Evolutionary conservation across 2,329 filamentous ascomycete species (phyloP).

Genomic region (Domatiomyces catenatus): DNA sequence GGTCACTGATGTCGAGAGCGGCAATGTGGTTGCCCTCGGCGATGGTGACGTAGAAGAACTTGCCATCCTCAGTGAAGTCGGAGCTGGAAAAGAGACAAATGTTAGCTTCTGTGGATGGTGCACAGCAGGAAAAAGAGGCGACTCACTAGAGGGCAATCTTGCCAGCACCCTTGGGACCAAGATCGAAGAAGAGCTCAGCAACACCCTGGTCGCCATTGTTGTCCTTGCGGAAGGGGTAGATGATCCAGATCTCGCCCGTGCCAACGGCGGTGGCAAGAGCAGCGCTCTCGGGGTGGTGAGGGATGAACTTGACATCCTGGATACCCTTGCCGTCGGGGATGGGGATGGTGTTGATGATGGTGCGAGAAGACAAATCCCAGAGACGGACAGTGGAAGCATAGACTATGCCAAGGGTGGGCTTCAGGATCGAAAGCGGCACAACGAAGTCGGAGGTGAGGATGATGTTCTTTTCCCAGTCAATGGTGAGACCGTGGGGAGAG

Average conservation of each 20-base stretch:
- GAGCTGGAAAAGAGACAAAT: slow-evolving; percentile 23
- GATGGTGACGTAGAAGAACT: slow-evolving; percentile 44
- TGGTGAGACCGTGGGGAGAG: slow-evolving; percentile 43
- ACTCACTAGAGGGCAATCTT: slow-evolving; percentile 37
- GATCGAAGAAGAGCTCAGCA: slow-evolving; percentile 43
- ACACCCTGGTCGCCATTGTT: slow-evolving; percentile 41
- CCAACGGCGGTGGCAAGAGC: slow-evolving; percentile 46
- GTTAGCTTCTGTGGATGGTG: neutral
- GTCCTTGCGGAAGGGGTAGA: slow-evolving; percentile 46
- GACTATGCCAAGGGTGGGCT: slow-evolving; percentile 40
- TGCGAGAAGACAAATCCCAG: slow-evolving; percentile 39
- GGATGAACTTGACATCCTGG: slow-evolving; percentile 52
- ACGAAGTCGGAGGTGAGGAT: slow-evolving; percentile 50
- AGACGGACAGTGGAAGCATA: slow-evolving; percentile 44
- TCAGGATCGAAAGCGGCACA: slow-evolving; percentile 45
- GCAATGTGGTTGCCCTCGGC: slow-evolving; percentile 48
- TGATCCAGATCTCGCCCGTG: slow-evolving; percentile 47
- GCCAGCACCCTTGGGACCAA: slow-evolving; percentile 41
- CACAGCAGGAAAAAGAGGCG: neutral
- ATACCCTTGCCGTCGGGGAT: slow-evolving; percentile 46
- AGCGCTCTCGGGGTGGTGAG: slow-evolving; percentile 41
- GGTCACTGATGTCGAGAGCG: slow-evolving; percentile 45
- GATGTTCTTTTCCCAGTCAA: slow-evolving; percentile 43
- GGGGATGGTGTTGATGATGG: slow-evolving; percentile 45
- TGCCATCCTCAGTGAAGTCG: slow-evolving; percentile 44